Base-by-base conservation (phyloP, 495 filamentous ascomycete genomes). In the Parathielavia hyrcaniae region DNA sequence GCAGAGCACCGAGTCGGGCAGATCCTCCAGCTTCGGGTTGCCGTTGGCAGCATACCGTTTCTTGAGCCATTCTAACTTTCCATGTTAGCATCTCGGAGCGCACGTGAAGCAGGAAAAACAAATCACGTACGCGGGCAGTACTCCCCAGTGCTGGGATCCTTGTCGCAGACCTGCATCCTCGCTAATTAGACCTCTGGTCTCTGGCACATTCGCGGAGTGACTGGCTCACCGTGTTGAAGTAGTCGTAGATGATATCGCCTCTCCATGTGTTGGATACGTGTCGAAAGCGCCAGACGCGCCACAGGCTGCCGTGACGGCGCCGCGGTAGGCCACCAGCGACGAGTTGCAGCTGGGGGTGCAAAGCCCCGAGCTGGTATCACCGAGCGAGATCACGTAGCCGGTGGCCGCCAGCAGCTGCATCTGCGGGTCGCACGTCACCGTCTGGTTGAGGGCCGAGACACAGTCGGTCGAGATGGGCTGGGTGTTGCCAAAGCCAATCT, bases 201-300 rank as follows among this genome's bases (percentile, higher is more conserved):
- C 5, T 20, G 14, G 9, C 8, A 46, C 2, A 14, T 14, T 23
- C 26, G 16, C 19, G 11, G 14, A 1, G 6, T 50, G 3, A 50
- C 47, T 35, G 26, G n/a, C 26, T 2, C 26, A 50, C 48, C 48
- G 36, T 50, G 19, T 50, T 50, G 9, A 50, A 50, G n/a, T 50
- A 50, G 19, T 50, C 48, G 16, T 36, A 50, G 48, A 50, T 50
- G 32, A 50, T 50, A 22, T 50, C 48, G 4, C 48, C 48, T 38
- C 34, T 50, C 48, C 48, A 50, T n/a, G 48, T 50, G 23, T 50
- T 50, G 32, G 16, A 38, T 50, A 50, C n/a, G 48, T 50, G 23
- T 50, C 48, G 12, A 50, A 50, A 0, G 32, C 32, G 8, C 48
- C 32, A 10, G 48, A 50, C 32, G 32, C 48, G 8, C 48, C 48